Base-by-base conservation (phyloP, 2,329 filamentous ascomycete genomes). In the Pestalotiopsis sp. region DNA sequence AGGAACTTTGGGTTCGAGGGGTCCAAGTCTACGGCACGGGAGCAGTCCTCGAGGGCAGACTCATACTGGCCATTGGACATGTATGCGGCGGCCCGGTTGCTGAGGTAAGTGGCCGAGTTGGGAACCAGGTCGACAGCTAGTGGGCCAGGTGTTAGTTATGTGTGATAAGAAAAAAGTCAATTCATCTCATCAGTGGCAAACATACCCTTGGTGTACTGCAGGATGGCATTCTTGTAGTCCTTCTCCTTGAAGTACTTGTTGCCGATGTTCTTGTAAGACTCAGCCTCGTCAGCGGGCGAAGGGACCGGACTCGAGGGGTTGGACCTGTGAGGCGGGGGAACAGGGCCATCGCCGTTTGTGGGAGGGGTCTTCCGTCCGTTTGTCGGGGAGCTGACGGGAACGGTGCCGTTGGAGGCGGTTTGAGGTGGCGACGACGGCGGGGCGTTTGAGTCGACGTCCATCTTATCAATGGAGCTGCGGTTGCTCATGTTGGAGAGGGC, bases 201-300 rank as follows among this genome's bases (percentile, higher is more conserved):
- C 79, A 78, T 85, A 97, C 95, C 95, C 89, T 97, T 97, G 74
- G 93, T 93, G 81, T 98, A 99, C 81, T 98, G 94, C 74, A 93
- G 88, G 79, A 98, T 95, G 27, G 96, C 95, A 78, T 92, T 92
- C 70, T 86, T 83, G 80, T 95, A 99, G 77, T 98, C 93, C 79
- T 92, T 93, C 72, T 95, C 93, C 85, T 98, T 98, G 88, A 98
- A 99, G 78, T 93, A 95, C 77, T 96, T 96, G 84, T 99, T 99
- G 69, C 96, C 96, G 2, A 93, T 90, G 74, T 93, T 89, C 86
- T 99, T 99, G 88, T 92, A 97, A 13, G 90, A 87, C 82, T 99
- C 96, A 31, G 95, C 94, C 78, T 98, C 93, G 66, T 95, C 92
- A 57, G 82, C 80, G 27, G 85, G 79, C 45, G 82, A 85, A 59